These are phyloP conservation scores for Malus fusca DNA, from an alignment of 306 rosid genomes.

Conservation along the genomic window DNA sequence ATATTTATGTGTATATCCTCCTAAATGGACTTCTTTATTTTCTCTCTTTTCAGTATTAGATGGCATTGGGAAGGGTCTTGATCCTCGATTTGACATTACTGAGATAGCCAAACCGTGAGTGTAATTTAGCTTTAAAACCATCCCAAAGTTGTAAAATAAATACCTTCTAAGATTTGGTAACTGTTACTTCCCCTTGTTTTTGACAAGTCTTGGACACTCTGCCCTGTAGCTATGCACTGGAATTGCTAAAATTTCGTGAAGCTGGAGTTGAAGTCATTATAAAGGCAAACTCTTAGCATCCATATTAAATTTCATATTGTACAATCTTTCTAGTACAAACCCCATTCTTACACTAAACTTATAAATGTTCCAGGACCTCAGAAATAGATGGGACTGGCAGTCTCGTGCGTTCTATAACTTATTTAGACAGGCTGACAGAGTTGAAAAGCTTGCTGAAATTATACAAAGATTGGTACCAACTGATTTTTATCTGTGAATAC, in stretches of 20 bases:
- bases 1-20: neutral
- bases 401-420: conserved; percentile 84
- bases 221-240: conserved; percentile 82
- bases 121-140: conserved; percentile 9
- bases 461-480: conserved; percentile 65
- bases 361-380: conserved; percentile 51
- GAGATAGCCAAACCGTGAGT: conserved; percentile 99
- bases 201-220: conserved; percentile 26
- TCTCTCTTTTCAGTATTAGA: conserved; percentile 61
- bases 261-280: conserved; percentile 90
- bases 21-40: conserved; percentile 1
- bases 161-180: conserved; percentile 2
- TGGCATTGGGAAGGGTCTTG: conserved; percentile 99
- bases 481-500: neutral
- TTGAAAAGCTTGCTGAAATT: conserved; percentile 82
- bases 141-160: neutral
- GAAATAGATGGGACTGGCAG: conserved; percentile 89
- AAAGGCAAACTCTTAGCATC: conserved; percentile 44
- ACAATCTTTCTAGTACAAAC: conserved; percentile 9
- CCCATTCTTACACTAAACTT: conserved; percentile 25
- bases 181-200: conserved; percentile 8
- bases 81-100: conserved; percentile 95
- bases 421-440: conserved; percentile 96
- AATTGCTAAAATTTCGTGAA: conserved; percentile 87
- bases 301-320: conserved; percentile 10